Percentiles rank a stretch among this genome's conserved stretches.
Evolutionary conservation across 345 rosid species (phyloP).

Genomic region (Brassica incana): DNA sequence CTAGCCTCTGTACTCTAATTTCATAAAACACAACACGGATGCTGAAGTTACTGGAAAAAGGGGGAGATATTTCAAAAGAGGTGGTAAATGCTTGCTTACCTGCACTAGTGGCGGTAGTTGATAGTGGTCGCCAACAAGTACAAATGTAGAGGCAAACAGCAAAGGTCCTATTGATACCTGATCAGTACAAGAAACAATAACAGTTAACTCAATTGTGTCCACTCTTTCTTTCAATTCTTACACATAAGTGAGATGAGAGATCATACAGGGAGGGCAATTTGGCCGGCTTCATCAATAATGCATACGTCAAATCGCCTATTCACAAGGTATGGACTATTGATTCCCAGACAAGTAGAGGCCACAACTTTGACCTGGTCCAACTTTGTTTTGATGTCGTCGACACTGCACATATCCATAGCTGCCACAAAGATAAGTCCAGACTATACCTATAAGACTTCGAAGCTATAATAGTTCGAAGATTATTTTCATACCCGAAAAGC

Average conservation of each 20-base stretch:
- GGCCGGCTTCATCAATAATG: constrained; percentile 99
- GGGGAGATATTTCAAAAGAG: constrained; percentile 3
- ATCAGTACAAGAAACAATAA: constrained; percentile 25
- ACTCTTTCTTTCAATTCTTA: constrained; percentile 10
- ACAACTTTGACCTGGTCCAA: constrained; percentile 85
- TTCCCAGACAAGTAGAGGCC: constrained; percentile 90
- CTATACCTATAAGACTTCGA: constrained; percentile 27
- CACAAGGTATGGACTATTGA: constrained; percentile 80
- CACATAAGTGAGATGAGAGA: constrained; percentile 8
- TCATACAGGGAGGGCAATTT: constrained; percentile 87
- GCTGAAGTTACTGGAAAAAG: constrained; percentile 16
- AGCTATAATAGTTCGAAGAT: constrained; percentile 24
- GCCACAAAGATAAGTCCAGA: constrained; percentile 39
- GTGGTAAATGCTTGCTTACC: constrained; percentile 44
- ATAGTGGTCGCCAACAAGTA: constrained; percentile 98
- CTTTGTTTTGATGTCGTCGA: constrained; percentile 67
- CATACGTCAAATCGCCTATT: constrained; percentile 89
- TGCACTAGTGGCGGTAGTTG: constrained; percentile 95
- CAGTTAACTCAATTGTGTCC: constrained; percentile 1
- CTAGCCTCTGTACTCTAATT: constrained; percentile 84
- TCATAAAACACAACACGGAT: constrained; percentile 28
- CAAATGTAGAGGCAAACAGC: constrained; percentile 81
- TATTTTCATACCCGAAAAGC: constrained; percentile 65
- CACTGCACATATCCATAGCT: constrained; percentile 57
- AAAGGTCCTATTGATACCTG: constrained; percentile 94